Percentiles rank a stretch among this genome's conserved stretches.
These are phyloP conservation scores for Eucalyptus paniculata DNA, from an alignment of 345 rosid species.

Conservation along the genomic window DNA sequence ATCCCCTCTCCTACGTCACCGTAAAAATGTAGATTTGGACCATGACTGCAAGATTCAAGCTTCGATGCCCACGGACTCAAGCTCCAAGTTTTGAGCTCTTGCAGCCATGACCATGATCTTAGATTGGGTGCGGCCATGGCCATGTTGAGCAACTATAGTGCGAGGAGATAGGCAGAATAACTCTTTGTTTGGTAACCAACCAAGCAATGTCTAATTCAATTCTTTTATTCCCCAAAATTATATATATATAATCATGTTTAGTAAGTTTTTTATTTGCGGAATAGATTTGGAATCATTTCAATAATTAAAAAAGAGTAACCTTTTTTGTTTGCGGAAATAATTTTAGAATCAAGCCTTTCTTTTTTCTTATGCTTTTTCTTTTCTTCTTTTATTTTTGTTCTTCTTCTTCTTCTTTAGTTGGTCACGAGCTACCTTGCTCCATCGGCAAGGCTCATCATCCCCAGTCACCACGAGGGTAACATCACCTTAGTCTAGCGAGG, in stretches of 20 bases:
- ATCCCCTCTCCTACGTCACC: background rate
- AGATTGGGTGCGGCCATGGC: background rate
- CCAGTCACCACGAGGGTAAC: accelerated
- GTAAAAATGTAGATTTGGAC: background rate
- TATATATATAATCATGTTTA: accelerated
- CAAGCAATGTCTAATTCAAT: accelerated
- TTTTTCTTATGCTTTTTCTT: too few relatives aligned
- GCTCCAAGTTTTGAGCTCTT: background rate
- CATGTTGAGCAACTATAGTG: background rate
- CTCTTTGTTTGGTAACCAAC: too few relatives aligned
- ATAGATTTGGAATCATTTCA: too few relatives aligned
- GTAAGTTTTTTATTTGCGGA: accelerated
- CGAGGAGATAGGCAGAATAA: background rate
- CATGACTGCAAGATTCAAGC: background rate
- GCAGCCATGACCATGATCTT: background rate
- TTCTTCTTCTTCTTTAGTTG: too few relatives aligned
- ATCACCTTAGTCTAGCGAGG: accelerated
- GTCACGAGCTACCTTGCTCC: accelerated
- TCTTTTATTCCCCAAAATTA: accelerated
- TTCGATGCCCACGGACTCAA: background rate
- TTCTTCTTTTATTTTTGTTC: too few relatives aligned
- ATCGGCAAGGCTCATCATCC: accelerated
- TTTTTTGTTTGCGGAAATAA: accelerated
- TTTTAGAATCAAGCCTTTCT: too few relatives aligned
- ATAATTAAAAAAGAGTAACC: too few relatives aligned